phyloP scores from a whole-genome alignment of 495 filamentous ascomycete species.

The Neurospora intermedia region DNA sequence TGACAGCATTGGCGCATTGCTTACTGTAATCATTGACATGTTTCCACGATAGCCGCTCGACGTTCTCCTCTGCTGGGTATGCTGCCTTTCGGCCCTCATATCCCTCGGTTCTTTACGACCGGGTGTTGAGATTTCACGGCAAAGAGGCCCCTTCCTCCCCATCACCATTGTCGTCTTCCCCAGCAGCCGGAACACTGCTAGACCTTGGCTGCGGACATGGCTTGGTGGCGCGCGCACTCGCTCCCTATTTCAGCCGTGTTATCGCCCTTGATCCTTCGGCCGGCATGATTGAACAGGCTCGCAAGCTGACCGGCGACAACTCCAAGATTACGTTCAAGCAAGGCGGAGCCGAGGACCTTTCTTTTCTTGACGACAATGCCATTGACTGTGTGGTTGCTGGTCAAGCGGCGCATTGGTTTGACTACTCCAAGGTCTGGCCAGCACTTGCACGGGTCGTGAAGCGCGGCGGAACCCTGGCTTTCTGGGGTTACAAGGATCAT shows the following conservation, averaged over 20 bases:
- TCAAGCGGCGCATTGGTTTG: slow-evolving; percentile 59
- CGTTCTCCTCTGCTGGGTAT: slow-evolving; percentile 45
- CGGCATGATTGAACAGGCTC: slow-evolving; percentile 48
- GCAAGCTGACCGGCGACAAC: slow-evolving; percentile 25
- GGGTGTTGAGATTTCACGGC: slow-evolving; percentile 43
- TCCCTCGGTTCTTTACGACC: slow-evolving; percentile 42
- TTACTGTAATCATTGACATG: background rate
- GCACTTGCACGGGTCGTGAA: slow-evolving; percentile 44
- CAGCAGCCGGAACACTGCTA: slow-evolving; percentile 29
- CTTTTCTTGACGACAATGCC: slow-evolving; percentile 32
- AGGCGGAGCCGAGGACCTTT: slow-evolving; percentile 40
- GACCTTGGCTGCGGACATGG: slow-evolving; percentile 57
- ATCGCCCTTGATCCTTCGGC: slow-evolving; percentile 48
- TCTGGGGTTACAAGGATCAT: slow-evolving; percentile 55
- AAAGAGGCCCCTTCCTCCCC: background rate
- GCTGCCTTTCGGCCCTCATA: slow-evolving; percentile 55
- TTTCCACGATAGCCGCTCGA: slow-evolving; percentile 16
- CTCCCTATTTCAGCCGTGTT: slow-evolving; percentile 35
- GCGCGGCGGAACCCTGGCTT: slow-evolving; percentile 44
- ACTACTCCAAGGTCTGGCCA: slow-evolving; percentile 40
- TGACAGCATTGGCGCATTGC: background rate
- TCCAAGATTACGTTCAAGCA: slow-evolving; percentile 36
- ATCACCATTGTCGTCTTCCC: background rate
- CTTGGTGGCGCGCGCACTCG: slow-evolving; percentile 43
- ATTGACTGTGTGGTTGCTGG: slow-evolving; percentile 49